Evolutionary conservation across 2,329 filamentous ascomycete genomes (phyloP).

Genomic region (Dryadomyces quercivorus): DNA sequence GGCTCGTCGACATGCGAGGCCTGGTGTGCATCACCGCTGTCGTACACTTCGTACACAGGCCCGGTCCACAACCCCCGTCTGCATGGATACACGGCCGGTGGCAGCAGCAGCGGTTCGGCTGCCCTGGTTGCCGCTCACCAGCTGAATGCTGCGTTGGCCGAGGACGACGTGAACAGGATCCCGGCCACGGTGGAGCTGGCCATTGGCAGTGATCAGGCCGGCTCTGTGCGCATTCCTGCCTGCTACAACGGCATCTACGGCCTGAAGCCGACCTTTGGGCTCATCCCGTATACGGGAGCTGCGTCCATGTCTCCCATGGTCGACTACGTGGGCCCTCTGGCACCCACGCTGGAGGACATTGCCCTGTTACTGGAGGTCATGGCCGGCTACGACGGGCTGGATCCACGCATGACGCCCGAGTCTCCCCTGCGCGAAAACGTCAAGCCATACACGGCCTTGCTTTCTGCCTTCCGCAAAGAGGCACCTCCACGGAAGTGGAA

Average conservation of each 20-base stretch:
- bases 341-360: slow-evolving; percentile 27
- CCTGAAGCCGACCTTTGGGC: slow-evolving; percentile 33
- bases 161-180: not conserved
- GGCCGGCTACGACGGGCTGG: slow-evolving; percentile 35
- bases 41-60: slow-evolving; percentile 61
- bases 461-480: slow-evolving; percentile 14
- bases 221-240: slow-evolving; percentile 53
- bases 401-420: slow-evolving; percentile 29
- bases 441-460: slow-evolving; percentile 17
- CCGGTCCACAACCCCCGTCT: slow-evolving; percentile 63
- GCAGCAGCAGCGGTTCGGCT: slow-evolving; percentile 61
- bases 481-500: slow-evolving; percentile 21
- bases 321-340: slow-evolving; percentile 34
- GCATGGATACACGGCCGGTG: slow-evolving; percentile 58
- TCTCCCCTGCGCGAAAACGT: slow-evolving; percentile 22
- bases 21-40: slow-evolving; percentile 41
- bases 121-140: slow-evolving; percentile 17
- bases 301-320: slow-evolving; percentile 26
- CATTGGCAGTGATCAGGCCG: slow-evolving; percentile 61
- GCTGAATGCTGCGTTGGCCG: slow-evolving; percentile 26
- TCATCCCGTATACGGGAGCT: slow-evolving; percentile 37
- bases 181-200: slow-evolving; percentile 5
- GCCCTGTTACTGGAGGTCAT: slow-evolving; percentile 26
- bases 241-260: slow-evolving; percentile 28
- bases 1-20: slow-evolving; percentile 65